A percentile compares a stretch with the other conserved stretches of the same genome.
These are phyloP conservation scores for Cymbopogon flexuosus DNA, from an alignment of 202 grass and related monocot species.

Conservation along the genomic window DNA sequence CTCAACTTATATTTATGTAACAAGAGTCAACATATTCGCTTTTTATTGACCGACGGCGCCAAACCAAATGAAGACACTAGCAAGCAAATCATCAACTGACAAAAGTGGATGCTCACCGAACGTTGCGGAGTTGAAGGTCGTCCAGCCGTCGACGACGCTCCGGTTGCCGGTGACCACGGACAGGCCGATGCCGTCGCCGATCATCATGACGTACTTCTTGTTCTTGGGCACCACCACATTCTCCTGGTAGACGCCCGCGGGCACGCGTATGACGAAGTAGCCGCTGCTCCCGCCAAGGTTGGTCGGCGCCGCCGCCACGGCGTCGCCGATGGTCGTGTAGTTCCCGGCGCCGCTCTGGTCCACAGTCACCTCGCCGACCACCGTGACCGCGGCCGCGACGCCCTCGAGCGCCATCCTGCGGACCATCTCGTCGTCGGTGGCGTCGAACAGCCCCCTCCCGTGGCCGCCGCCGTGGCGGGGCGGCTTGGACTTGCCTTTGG, in stretches of 20 bases:
- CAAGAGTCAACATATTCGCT: too few species aligned
- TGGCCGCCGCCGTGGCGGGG: slow-evolving; percentile 23
- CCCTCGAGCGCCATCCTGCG: slow-evolving; percentile 41
- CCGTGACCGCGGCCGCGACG: slow-evolving; percentile 35
- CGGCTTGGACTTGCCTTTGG: too few species aligned
- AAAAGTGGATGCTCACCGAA: too few species aligned
- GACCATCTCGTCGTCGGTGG: slow-evolving; percentile 40
- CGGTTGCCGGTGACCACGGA: slow-evolving; percentile 72
- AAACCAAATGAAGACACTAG: too few species aligned
- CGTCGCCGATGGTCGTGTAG: slow-evolving; percentile 53
- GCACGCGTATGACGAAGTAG: too few species aligned
- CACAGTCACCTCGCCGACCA: slow-evolving; percentile 51
- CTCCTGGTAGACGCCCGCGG: slow-evolving; percentile 72
- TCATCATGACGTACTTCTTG: slow-evolving; percentile 77
- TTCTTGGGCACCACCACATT: slow-evolving; percentile 71
- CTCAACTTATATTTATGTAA: too few species aligned
- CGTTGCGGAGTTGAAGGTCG: slow-evolving; percentile 60
- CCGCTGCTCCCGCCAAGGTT: slow-evolving; percentile 54
- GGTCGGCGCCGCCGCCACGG: slow-evolving; percentile 46
- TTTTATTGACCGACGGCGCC: too few species aligned
- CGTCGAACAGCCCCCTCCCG: slow-evolving; percentile 40
- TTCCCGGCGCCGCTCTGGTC: slow-evolving; percentile 59
- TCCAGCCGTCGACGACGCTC: slow-evolving; percentile 69
- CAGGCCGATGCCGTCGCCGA: slow-evolving; percentile 74
- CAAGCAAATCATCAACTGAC: too few species aligned